phyloP scores from a whole-genome alignment of 257 asterid genomes.

The Nicotiana otophora region DNA sequence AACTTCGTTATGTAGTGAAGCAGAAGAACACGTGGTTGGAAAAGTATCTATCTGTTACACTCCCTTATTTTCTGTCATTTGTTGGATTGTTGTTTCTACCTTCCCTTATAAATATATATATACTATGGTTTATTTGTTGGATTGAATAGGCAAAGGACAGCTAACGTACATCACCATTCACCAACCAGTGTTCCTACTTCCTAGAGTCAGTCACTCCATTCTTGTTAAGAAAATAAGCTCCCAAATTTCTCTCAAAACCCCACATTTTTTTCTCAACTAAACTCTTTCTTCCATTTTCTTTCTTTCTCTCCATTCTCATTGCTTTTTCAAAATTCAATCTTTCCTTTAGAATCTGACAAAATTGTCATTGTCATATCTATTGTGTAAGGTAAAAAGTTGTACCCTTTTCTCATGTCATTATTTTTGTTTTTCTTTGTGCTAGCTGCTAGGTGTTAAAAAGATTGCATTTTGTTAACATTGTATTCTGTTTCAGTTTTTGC shows the following conservation, averaged over 20 bases:
- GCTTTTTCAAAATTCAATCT: neutral
- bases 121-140: conserved; percentile 1
- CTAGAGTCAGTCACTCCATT: neutral
- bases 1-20: conserved; percentile 12
- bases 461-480: neutral
- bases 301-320: neutral
- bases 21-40: conserved; percentile 24
- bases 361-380: neutral
- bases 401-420: neutral
- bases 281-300: neutral
- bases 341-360: neutral
- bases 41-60: neutral
- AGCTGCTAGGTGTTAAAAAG: neutral
- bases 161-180: neutral
- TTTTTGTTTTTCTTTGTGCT: too few relatives aligned
- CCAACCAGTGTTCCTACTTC: neutral
- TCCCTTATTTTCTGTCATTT: neutral
- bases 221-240: too few relatives aligned
- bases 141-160: neutral
- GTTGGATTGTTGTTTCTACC: too few relatives aligned
- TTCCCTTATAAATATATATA: conserved; percentile 6
- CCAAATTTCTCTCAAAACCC: neutral
- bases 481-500: neutral
- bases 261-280: neutral
- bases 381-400: neutral